phyloP scores from a whole-genome alignment of 768 basidiomycete species.

The Lentinula raphanica region DNA sequence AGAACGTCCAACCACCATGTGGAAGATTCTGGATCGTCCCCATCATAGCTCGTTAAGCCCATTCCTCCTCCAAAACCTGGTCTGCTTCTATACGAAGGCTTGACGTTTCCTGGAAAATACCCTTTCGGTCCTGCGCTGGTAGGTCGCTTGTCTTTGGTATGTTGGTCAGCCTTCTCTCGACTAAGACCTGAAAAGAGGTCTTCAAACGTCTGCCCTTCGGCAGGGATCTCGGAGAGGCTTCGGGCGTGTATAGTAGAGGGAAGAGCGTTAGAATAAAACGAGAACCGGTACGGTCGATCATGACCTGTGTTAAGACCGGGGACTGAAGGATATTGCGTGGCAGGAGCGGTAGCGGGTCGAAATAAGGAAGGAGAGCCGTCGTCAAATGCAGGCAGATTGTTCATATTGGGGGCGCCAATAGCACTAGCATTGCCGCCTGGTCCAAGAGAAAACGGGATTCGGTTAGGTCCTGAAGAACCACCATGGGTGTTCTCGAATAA shows the following conservation, averaged over 20 bases:
- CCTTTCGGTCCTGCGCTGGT: constrained; percentile 6
- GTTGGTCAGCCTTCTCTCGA: constrained; percentile 7
- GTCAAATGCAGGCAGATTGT: background rate
- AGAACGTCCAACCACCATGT: constrained; percentile 98
- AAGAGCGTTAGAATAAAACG: constrained; percentile 93
- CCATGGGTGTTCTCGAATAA: constrained; percentile 67
- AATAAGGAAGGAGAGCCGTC: background rate
- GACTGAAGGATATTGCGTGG: background rate
- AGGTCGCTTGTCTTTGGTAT: background rate
- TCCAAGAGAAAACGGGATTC: constrained; percentile 7
- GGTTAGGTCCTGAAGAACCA: constrained; percentile 16
- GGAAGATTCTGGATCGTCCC: constrained; percentile 54
- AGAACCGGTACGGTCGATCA: constrained; percentile 93
- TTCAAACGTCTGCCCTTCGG: constrained; percentile 88
- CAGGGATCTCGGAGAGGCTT: constrained; percentile 88
- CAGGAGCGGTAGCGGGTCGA: constrained; percentile 1
- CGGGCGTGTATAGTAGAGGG: constrained; percentile 93
- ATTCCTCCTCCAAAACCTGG: constrained; percentile 8
- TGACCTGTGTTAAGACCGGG: constrained; percentile 45
- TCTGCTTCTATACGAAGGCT: constrained; percentile 6
- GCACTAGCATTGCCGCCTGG: background rate
- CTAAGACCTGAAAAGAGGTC: constrained; percentile 71
- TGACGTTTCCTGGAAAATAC: constrained; percentile 18
- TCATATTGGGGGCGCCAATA: background rate
- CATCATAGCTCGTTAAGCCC: constrained; percentile 17